Conservation (phyloP, 2,329 filamentous ascomycete species). For the Trichothecium roseum region DNA sequence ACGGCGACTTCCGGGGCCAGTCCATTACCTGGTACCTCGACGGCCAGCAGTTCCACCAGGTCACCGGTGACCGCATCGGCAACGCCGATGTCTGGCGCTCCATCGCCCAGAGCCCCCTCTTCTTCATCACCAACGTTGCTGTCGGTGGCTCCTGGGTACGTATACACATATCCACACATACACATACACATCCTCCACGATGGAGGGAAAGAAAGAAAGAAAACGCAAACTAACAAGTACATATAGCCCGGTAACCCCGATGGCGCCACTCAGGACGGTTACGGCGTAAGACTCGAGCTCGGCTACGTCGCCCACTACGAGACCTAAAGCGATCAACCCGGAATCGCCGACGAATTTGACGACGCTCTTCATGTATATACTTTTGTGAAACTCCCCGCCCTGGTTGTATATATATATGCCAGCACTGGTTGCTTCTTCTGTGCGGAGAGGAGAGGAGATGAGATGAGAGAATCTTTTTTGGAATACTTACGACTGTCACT, state of each 20-base stretch:
- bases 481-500: too few species aligned
- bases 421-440: too few species aligned
- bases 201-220: background rate
- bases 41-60: constrained; percentile 25
- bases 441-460: too few species aligned
- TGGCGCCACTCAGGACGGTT: constrained; percentile 27
- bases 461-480: too few species aligned
- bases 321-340: too few species aligned
- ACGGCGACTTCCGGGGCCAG: constrained; percentile 31
- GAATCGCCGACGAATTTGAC: too few species aligned
- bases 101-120: constrained; percentile 35
- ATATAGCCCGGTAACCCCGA: constrained; percentile 34
- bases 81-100: constrained; percentile 33
- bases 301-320: constrained; percentile 31
- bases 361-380: too few species aligned
- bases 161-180: constrained; percentile 4
- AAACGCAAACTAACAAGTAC: constrained; percentile 1
- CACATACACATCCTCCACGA: background rate
- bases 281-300: constrained; percentile 34
- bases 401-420: too few species aligned
- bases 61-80: constrained; percentile 30
- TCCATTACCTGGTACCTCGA: constrained; percentile 36
- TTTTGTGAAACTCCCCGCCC: too few species aligned
- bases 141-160: constrained; percentile 39
- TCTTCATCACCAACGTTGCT: constrained; percentile 41